Base-by-base conservation (phyloP, 2,329 filamentous ascomycete species). In the Paraphaeosphaeria sporulosa region DNA sequence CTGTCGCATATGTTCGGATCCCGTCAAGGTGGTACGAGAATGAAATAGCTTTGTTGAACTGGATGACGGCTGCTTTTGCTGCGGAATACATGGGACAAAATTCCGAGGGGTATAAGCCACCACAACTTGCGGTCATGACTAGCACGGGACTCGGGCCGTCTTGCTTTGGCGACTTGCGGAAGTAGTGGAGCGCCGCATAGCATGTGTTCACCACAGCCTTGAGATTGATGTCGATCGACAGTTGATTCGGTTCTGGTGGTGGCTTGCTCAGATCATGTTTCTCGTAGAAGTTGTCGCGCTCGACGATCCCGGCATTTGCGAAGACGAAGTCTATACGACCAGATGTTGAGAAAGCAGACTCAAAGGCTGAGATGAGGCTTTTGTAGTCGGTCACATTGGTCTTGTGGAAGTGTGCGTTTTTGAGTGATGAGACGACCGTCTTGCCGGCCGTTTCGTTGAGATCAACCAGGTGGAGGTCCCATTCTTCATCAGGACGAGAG, bases 251-350 rank as follows among this genome's bases (percentile, higher is more conserved):
- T 15, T 71, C 66, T 1, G 81, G 65, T 0, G 73, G 72, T 7
- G 64, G 54, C 7, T 61, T 65, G n/a, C 59, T 59, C 27, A 78
- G 51, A 36, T 69, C 64, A 52, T 78, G 73, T 8, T 62, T 68
- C 46, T 71, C 72, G 63, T 79, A 82, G 67, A 81, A 81, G 57
- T 79, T 80, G 56, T 72, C 65, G 19, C 73, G 67, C 55, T 82
- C 80, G 8, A 82, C 70, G 23, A 83, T 76, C 1, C 82, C 82
- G 0, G 82, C 82, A 57, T 84, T 84, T 17, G 80, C 82, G 62
- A 81, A 84, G 36, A 84, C 81, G 61, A 84, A 82, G 69, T 84
- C 82, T 17, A 84, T 48, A 2, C 76, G 68, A 15, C 72, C 70
- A 10, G 73, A 67, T 3, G 66, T 59, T 5, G 71, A 61, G 69